Conservation (phyloP, 495 filamentous ascomycete genomes). For the Letharia lupina region DNA sequence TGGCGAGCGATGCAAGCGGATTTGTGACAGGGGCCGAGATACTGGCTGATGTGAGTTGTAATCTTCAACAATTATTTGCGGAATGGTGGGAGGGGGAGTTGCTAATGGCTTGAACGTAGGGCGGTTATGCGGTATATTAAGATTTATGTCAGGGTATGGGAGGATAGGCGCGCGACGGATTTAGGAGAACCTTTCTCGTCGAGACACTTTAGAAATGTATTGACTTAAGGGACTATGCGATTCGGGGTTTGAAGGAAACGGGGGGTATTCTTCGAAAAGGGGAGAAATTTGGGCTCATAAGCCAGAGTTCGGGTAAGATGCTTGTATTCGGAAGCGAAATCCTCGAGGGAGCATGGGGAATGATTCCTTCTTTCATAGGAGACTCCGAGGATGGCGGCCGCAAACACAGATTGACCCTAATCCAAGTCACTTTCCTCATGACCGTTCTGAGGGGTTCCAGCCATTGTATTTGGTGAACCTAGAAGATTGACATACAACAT, state of each 20-base stretch:
- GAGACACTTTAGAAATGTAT: not conserved
- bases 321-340: not conserved
- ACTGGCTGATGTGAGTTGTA: conserved; percentile 55
- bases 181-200: not conserved
- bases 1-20: conserved; percentile 61
- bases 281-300: too few species aligned
- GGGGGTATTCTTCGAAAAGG: too few species aligned
- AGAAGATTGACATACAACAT: not conserved
- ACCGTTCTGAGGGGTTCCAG: not conserved
- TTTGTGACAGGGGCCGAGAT: conserved; percentile 79
- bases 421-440: not conserved
- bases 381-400: not conserved
- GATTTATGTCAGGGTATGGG: not conserved
- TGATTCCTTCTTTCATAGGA: not conserved
- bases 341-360: not conserved
- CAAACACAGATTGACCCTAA: not conserved
- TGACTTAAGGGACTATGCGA: not conserved
- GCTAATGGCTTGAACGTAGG: conserved; percentile 4
- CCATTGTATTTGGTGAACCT: not conserved
- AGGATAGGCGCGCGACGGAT: not conserved
- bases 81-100: not conserved
- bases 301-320: not conserved
- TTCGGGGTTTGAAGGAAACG: not conserved
- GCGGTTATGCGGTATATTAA: conserved; percentile 20
- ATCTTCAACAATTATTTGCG: too few species aligned